Evolutionary conservation across 2,329 filamentous ascomycete species (phyloP).

Genomic region (Fusarium sp.): DNA sequence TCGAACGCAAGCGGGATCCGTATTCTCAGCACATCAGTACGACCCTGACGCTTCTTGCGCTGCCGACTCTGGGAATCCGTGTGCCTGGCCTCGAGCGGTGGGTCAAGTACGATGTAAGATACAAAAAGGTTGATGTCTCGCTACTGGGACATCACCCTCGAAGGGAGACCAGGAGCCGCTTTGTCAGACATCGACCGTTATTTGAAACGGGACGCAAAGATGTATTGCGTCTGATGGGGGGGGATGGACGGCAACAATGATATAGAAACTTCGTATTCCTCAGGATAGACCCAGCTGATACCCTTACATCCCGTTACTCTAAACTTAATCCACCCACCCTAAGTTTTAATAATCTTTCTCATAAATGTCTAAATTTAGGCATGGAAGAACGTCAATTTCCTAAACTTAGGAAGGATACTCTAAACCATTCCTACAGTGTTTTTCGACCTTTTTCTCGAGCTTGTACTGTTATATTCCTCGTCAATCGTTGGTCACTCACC

Average conservation of each 20-base stretch:
- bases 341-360: background rate
- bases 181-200: conserved; percentile 7
- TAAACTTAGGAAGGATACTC: background rate
- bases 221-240: conserved; percentile 28
- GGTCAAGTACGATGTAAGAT: conserved; percentile 61
- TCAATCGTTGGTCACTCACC: no score
- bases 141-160: conserved; percentile 47
- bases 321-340: background rate
- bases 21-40: conserved; percentile 38
- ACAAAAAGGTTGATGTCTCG: conserved; percentile 58
- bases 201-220: conserved; percentile 22
- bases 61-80: conserved; percentile 62
- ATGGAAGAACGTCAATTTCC: background rate
- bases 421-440: no score
- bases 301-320: background rate
- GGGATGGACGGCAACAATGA: conserved; percentile 18
- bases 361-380: background rate
- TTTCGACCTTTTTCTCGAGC: no score
- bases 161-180: conserved; percentile 11
- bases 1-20: conserved; percentile 46
- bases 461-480: no score
- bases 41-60: conserved; percentile 57
- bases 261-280: no score
- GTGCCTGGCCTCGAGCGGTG: conserved; percentile 58
- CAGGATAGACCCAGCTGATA: background rate